These are phyloP conservation scores for Phytophthora kernoviae DNA, from an alignment of 352 stramenopile species.

Conservation along the genomic window DNA sequence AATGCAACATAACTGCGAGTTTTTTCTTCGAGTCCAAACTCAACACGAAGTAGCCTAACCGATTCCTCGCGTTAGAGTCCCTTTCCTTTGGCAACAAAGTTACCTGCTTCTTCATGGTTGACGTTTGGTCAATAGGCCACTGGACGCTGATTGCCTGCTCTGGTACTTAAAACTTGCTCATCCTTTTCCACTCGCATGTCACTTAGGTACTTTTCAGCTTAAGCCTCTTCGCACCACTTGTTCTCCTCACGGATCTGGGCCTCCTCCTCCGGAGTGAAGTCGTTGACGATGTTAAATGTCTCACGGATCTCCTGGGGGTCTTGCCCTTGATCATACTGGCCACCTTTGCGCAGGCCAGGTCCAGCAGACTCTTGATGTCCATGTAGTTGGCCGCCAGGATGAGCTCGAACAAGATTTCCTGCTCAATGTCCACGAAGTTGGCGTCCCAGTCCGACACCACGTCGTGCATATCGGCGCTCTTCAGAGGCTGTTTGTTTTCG, in stretches of 20 bases:
- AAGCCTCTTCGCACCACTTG: slow-evolving; percentile 99
- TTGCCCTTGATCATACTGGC: slow-evolving; percentile 96
- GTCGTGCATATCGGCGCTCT: slow-evolving; percentile 98
- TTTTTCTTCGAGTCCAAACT: too few species aligned
- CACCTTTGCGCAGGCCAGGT: slow-evolving; percentile 92
- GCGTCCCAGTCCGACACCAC: slow-evolving; percentile 99
- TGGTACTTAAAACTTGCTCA: too few species aligned
- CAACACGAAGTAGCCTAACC: too few species aligned
- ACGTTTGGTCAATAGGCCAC: too few species aligned
- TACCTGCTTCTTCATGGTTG: too few species aligned
- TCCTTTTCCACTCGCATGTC: not conserved
- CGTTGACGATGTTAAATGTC: slow-evolving; percentile 99
- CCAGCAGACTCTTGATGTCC: slow-evolving; percentile 97
- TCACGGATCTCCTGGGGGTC: slow-evolving; percentile 99
- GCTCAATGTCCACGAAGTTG: slow-evolving; percentile 99
- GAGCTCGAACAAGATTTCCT: slow-evolving; percentile 99
- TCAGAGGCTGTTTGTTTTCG: slow-evolving; percentile 91
- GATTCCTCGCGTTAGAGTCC: too few species aligned
- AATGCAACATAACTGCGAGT: too few species aligned
- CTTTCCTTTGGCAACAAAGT: too few species aligned
- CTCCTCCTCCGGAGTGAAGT: slow-evolving; percentile 99
- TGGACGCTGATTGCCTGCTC: too few species aligned
- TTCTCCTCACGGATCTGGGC: slow-evolving; percentile 99
- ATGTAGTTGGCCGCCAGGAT: slow-evolving; percentile 99
- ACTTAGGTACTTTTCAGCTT: slow-evolving; percentile 34